Evolutionary conservation across 345 rosid genomes (phyloP).

Genomic region (Laguncularia racemosa): DNA sequence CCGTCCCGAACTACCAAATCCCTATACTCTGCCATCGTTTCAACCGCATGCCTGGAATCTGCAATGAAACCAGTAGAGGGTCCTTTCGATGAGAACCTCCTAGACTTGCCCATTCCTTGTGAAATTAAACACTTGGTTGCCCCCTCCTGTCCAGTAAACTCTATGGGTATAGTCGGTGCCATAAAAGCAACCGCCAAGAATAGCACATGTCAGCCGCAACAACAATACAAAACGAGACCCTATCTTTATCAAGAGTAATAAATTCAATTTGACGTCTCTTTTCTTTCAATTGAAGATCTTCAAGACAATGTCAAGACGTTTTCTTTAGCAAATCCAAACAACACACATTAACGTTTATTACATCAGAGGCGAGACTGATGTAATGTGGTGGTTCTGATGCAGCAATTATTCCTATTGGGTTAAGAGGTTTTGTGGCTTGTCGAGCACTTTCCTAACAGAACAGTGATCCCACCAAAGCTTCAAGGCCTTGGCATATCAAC

Average conservation of each 20-base stretch:
- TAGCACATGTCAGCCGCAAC: constrained; percentile 46
- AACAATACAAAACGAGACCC: constrained; percentile 1
- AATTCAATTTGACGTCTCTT: background rate
- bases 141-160: constrained; percentile 45
- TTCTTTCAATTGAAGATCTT: background rate
- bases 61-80: constrained; percentile 54
- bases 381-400: constrained; percentile 62
- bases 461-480: constrained; percentile 50
- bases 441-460: constrained; percentile 45
- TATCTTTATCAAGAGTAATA: background rate
- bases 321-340: background rate
- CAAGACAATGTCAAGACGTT: background rate
- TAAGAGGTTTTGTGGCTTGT: constrained; percentile 53
- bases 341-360: background rate
- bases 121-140: constrained; percentile 24
- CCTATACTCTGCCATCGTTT: constrained; percentile 63
- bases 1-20: constrained; percentile 57
- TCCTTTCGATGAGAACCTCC: constrained; percentile 56
- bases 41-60: constrained; percentile 47
- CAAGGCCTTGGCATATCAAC: constrained; percentile 50
- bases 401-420: constrained; percentile 39
- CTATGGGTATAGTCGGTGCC: constrained; percentile 61
- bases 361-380: no score
- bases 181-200: constrained; percentile 36
- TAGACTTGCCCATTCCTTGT: constrained; percentile 60